Evolutionary conservation across 2,329 filamentous ascomycete species (phyloP), one percentile per base, ranked within the genome.

Genomic region (Fusarium nurragi): DNA sequence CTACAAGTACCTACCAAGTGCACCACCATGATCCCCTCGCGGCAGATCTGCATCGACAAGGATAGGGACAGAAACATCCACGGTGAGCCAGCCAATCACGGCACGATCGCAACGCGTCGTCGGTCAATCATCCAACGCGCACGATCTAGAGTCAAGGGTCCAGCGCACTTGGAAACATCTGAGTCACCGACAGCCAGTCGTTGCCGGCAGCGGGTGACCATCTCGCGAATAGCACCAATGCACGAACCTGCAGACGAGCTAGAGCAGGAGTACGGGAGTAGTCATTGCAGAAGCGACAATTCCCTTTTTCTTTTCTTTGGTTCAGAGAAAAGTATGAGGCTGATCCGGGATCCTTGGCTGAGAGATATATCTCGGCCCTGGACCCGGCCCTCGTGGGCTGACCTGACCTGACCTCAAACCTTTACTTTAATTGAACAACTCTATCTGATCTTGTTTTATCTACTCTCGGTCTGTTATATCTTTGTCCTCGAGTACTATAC

Each of bases 151-250:
- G 51, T 28, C 58, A 54, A 64, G 53, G 62, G 53, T 58, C 53
- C n/a, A 52, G n/a, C n/a, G n/a, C n/a, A n/a, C n/a, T n/a, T n/a
- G n/a, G n/a, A n/a, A n/a, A 21, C 22, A 54, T 55, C 58, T 72
- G 68, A 72, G 70, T 72, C 70, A 72, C 58, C 38, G 62, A 58
- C 39, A 71, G 56, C 71, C 71, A 73, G 61, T 73, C 65, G 64
- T 67, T 68, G 50, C 30, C 45, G 34, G 58, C 40, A 37, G 47
- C 58, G 22, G 64, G 54, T 50, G 55, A 52, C 40, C 52, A 63
- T 59, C 60, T 71, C 65, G 65, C 58, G 67, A 34, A 72, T 71
- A 63, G 65, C 46, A 62, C 60, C 65, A 65, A 67, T 67, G 54
- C 67, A 57, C 39, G 37, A 61, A 59, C 44, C 43, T 65, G 64